Percentiles rank a stretch among this genome's conserved stretches.
These are phyloP conservation scores for Lathyrus sativus DNA, from an alignment of 306 rosid genomes.

Conservation along the genomic window DNA sequence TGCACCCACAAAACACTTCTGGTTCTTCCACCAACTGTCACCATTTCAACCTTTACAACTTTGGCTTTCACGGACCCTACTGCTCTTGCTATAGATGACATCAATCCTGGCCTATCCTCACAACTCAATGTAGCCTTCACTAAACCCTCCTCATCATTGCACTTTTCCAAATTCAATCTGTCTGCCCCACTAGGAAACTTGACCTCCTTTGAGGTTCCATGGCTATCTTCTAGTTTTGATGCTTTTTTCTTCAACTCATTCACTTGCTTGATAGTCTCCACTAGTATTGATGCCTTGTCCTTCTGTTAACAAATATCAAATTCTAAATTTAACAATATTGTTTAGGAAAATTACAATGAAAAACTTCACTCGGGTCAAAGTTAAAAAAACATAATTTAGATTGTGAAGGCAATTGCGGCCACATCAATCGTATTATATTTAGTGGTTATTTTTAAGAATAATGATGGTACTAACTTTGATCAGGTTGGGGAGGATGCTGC, in stretches of 20 bases:
- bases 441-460: background rate
- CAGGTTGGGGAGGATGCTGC: conserved; percentile 54
- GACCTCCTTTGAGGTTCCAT: conserved; percentile 24
- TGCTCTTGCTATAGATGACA: conserved; percentile 51
- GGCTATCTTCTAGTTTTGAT: conserved; percentile 40
- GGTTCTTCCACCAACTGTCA: conserved; percentile 61
- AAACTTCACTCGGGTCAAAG: background rate
- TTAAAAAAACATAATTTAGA: background rate
- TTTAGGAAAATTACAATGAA: conserved; percentile 2
- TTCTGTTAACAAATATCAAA: conserved; percentile 40
- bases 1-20: conserved; percentile 58
- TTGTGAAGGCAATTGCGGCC: background rate
- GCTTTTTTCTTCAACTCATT: conserved; percentile 55
- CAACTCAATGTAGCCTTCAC: conserved; percentile 63
- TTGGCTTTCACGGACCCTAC: conserved; percentile 47
- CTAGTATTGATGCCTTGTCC: conserved; percentile 74
- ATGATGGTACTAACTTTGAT: conserved; percentile 50
- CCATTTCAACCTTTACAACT: conserved; percentile 67
- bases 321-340: conserved; percentile 10
- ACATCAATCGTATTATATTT: conserved; percentile 1
- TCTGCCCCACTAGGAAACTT: conserved; percentile 56
- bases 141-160: conserved; percentile 42
- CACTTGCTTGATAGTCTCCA: conserved; percentile 57
- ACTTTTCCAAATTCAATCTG: conserved; percentile 46
- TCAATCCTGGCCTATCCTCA: conserved; percentile 60